These are phyloP conservation scores for Zea luxurians DNA, from an alignment of 176 grass and related monocot species.

Conservation along the genomic window DNA sequence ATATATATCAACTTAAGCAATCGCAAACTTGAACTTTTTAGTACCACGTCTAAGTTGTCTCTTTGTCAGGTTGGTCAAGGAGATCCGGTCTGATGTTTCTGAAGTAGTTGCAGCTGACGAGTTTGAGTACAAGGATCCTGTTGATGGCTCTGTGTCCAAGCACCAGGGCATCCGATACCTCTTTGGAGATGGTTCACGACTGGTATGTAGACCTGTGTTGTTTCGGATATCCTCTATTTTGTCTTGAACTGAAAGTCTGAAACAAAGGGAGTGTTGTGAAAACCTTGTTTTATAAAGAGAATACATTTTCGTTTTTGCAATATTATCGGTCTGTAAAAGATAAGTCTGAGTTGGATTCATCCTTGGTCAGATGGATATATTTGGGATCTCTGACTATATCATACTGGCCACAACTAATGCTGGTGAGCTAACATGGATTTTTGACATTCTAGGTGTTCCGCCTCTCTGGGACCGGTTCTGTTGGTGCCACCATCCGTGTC, in stretches of 20 bases:
- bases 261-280: background rate
- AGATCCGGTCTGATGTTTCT: slow-evolving; percentile 66
- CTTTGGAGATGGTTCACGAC: slow-evolving; percentile 86
- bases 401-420: background rate
- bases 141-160: slow-evolving; percentile 89
- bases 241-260: slow-evolving; percentile 32
- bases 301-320: background rate
- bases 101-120: slow-evolving; percentile 74
- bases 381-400: background rate
- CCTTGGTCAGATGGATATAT: background rate
- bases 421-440: slow-evolving; percentile 30
- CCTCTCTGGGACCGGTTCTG: slow-evolving; percentile 91
- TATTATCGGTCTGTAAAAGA: background rate
- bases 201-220: slow-evolving; percentile 50
- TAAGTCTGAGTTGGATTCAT: background rate
- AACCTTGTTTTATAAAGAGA: background rate
- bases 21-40: background rate
- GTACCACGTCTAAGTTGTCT: slow-evolving; percentile 27
- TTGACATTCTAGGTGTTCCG: slow-evolving; percentile 73
- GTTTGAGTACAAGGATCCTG: slow-evolving; percentile 98
- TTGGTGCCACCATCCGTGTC: slow-evolving; percentile 84
- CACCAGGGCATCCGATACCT: slow-evolving; percentile 92
- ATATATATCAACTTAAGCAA: background rate
- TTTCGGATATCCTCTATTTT: background rate
- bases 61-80: slow-evolving; percentile 75